phyloP scores from a whole-genome alignment of 805 yeast species.

The Ogataea pini region DNA sequence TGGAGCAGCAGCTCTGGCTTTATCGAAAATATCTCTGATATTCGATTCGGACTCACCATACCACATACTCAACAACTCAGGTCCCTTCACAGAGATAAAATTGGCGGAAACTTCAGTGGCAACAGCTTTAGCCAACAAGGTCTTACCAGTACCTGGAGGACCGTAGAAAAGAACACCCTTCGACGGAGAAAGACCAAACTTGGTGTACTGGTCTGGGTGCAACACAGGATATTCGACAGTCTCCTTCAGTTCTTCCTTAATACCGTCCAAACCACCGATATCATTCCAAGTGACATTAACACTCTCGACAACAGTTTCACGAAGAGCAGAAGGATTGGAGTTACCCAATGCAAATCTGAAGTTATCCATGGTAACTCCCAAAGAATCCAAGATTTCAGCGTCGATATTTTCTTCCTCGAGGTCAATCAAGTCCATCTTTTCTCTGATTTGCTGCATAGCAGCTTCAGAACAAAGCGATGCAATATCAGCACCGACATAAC shows the following conservation, averaged over 20 bases:
- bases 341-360: constrained; percentile 96
- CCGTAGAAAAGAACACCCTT: constrained; percentile 99
- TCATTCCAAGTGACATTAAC: constrained; percentile 99
- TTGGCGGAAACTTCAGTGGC: constrained; percentile 99
- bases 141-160: constrained; percentile 99
- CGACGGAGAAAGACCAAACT: constrained; percentile 96
- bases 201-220: constrained; percentile 98
- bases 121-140: constrained; percentile 96
- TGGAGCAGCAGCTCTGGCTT: constrained; percentile 99
- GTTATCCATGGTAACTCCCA: constrained; percentile 99
- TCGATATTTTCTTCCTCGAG: constrained; percentile 95
- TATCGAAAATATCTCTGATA: constrained; percentile 95
- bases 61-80: constrained; percentile 97
- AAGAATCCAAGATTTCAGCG: constrained; percentile 92
- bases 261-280: constrained; percentile 96
- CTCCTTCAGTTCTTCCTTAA: constrained; percentile 96
- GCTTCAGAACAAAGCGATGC: constrained; percentile 99
- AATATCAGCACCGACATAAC: constrained; percentile 98
- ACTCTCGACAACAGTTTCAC: constrained; percentile 98
- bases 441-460: constrained; percentile 99
- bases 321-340: constrained; percentile 97
- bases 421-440: constrained; percentile 97
- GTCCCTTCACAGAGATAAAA: constrained; percentile 96
- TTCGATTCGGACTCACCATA: constrained; percentile 98
- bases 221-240: constrained; percentile 98